A percentile compares a stretch with the other conserved stretches of the same genome.
Evolutionary conservation across 2,329 filamentous ascomycete genomes (phyloP).

Genomic region (Davidsoniella virescens): DNA sequence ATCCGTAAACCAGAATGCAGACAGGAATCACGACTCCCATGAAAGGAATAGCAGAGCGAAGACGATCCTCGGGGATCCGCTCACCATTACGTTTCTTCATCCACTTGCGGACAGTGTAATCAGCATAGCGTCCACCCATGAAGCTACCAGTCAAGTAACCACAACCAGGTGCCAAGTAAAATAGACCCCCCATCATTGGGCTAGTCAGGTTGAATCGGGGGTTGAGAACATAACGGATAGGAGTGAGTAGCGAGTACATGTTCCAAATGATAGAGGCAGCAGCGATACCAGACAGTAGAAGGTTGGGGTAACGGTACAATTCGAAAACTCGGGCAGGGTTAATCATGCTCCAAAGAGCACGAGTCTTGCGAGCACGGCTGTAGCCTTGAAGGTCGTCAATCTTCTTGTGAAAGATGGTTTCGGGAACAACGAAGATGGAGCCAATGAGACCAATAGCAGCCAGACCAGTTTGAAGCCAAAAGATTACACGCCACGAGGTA

Average conservation of each 20-base stretch:
- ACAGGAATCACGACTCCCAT: conserved; percentile 40
- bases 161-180: conserved; percentile 57
- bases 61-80: conserved; percentile 51
- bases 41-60: conserved; percentile 41
- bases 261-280: conserved; percentile 56
- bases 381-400: conserved; percentile 45
- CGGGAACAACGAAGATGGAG: conserved; percentile 50
- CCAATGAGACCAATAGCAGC: conserved; percentile 42
- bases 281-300: conserved; percentile 42
- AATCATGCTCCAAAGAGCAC: conserved; percentile 43
- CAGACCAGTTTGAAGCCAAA: conserved; percentile 59
- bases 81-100: conserved; percentile 40
- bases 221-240: conserved; percentile 58
- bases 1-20: conserved; percentile 48
- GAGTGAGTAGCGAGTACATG: conserved; percentile 45
- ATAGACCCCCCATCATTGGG: conserved; percentile 51
- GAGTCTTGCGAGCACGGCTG: conserved; percentile 29
- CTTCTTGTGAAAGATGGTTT: conserved; percentile 53
- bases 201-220: conserved; percentile 52
- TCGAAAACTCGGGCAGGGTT: conserved; percentile 49
- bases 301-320: conserved; percentile 52
- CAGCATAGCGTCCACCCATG: conserved; percentile 55
- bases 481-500: conserved; percentile 55
- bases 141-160: conserved; percentile 56
- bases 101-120: conserved; percentile 48